phyloP scores from a whole-genome alignment of 2,329 filamentous ascomycete species.

The Stagonosporopsis cucurbitacearum region DNA sequence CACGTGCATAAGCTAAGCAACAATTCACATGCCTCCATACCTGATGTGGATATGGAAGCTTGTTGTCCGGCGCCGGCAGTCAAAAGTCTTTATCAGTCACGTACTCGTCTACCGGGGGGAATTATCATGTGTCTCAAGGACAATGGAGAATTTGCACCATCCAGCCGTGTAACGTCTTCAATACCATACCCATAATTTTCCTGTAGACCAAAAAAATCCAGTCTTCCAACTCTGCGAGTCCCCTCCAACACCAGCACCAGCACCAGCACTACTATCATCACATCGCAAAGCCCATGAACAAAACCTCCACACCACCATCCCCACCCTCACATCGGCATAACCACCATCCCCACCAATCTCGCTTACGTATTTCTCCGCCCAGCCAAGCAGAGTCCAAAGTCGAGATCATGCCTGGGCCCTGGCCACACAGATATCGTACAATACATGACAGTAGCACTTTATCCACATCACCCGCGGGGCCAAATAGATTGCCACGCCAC shows the following conservation, averaged over 20 bases:
- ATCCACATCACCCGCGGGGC: conserved; percentile 45
- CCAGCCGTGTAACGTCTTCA: not conserved
- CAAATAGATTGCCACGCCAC: conserved; percentile 18
- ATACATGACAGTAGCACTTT: conserved; percentile 23
- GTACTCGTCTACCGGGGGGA: not conserved
- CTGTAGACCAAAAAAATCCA: not conserved
- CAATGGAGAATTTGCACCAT: not conserved
- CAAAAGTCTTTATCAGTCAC: not conserved
- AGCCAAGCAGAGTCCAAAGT: conserved; percentile 12
- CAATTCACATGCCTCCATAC: not conserved
- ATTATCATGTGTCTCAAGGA: not conserved
- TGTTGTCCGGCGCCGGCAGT: not conserved
- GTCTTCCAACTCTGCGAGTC: not conserved
- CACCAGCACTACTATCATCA: too few relatives aligned
- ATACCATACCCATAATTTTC: not conserved
- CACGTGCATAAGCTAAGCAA: conserved; percentile 37
- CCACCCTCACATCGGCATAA: too few relatives aligned
- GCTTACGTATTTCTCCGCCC: not conserved
- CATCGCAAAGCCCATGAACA: too few relatives aligned
- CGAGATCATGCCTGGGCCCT: conserved; percentile 2
- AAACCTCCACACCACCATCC: too few relatives aligned
- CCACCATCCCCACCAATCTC: not conserved
- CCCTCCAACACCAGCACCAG: not conserved
- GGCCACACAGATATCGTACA: too few relatives aligned
- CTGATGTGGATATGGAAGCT: not conserved